Evolutionary conservation across 345 rosid genomes (phyloP), one percentile per base, ranked within the genome.

Genomic region (Iberis pinnata): DNA sequence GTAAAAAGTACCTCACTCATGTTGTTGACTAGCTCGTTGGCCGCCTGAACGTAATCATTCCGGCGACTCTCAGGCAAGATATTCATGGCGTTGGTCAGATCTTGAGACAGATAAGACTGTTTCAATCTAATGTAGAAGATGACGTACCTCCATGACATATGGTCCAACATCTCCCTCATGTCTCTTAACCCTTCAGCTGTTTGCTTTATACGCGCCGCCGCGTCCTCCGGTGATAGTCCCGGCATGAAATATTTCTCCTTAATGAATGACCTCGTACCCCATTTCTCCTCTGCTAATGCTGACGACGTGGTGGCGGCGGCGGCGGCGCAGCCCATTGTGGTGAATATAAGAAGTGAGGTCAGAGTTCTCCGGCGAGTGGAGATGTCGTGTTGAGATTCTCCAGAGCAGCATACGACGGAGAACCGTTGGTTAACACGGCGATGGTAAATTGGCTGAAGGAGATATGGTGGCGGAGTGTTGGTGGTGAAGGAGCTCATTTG

Each of bases 121-220:
- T 90, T 90, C 24, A 80, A 29, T 56, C 97, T 57, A 14, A 84
- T 84, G 60, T 84, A 90, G 61, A 84, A 84, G 17, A 90, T 73
- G 40, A 84, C 79, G 59, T 84, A 87, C 82, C 92, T 79, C 96
- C 96, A 89, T 3, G 95, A 78, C 96, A 90, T 90, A 24, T 62
- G 74, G 11, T 87, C 98, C 68, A 90, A 48, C 98, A 90, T 86
- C 43, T 81, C 86, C 58, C 97, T 67, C 10, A 89, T 72, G 44
- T 79, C 74, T 55, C 80, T 88, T 20, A 89, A 63, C 38, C 95
- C 96, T 52, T 84, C 84, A 3, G 92, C 95, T 18, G 98, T 90
- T 66, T 90, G 90, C 56, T 68, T 76, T 39, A 90, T 90, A 68
- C 98, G 82, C 8, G 80, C 89, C 20, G 61, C 95, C n/a, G 98